Conservation (phyloP, 2,329 filamentous ascomycete species). For the Ophidiomyces ophidiicola region DNA sequence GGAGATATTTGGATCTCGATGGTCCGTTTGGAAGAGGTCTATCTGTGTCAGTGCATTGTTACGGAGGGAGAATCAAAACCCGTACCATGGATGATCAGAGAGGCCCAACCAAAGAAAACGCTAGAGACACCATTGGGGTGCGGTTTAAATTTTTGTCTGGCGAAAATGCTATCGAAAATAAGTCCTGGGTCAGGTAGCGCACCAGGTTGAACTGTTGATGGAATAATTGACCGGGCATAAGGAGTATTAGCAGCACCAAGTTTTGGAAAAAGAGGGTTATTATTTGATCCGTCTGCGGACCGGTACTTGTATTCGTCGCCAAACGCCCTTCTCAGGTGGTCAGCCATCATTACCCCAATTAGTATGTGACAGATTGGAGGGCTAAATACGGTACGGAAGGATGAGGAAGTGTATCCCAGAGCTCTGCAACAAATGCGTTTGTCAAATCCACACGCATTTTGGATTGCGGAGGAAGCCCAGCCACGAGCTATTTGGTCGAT, state of each 20-base stretch:
- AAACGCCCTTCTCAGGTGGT: constrained; percentile 21
- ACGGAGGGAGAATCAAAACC: background rate
- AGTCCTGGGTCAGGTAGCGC: constrained; percentile 20
- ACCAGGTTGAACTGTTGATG: constrained; percentile 15
- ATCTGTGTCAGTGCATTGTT: constrained; percentile 11
- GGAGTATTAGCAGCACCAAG: constrained; percentile 21
- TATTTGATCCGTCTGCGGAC: constrained; percentile 22
- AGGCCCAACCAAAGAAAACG: constrained; percentile 40
- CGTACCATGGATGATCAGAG: constrained; percentile 41
- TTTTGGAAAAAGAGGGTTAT: constrained; percentile 18
- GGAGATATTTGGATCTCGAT: constrained; percentile 24
- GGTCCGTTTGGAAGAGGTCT: constrained; percentile 35
- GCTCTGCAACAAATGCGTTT: constrained; percentile 52
- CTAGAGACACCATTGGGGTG: constrained; percentile 37
- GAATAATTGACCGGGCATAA: constrained; percentile 20
- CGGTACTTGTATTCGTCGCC: constrained; percentile 25
- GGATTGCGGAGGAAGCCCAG: constrained; percentile 51
- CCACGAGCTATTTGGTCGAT: constrained; percentile 42
- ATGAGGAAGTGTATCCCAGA: constrained; percentile 62
- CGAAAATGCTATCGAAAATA: constrained; percentile 36
- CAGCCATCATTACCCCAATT: constrained; percentile 20
- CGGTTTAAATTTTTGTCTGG: constrained; percentile 28
- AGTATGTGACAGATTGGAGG: constrained; percentile 17
- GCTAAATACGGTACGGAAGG: constrained; percentile 53
- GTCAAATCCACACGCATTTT: constrained; percentile 52